Evolutionary conservation across 352 stramenopile genomes (phyloP).

Genomic region (Globisporangium lucens): DNA sequence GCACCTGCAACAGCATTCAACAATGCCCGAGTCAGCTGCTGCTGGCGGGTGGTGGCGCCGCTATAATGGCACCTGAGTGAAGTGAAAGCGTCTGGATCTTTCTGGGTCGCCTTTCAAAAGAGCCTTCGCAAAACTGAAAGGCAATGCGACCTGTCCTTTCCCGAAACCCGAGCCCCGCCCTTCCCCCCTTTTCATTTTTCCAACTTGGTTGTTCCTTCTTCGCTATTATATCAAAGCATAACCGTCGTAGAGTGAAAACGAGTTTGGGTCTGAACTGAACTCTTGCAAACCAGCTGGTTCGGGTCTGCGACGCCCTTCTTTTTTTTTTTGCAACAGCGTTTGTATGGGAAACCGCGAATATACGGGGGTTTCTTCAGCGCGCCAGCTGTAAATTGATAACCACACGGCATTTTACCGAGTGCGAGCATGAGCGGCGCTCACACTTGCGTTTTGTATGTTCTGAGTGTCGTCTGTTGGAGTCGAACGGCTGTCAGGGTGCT

Average conservation of each 20-base stretch:
- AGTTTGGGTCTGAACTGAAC: conserved; percentile 17
- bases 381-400: conserved; percentile 39
- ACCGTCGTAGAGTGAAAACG: conserved; percentile 5
- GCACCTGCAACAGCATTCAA: background rate
- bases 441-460: conserved; percentile 8
- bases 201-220: background rate
- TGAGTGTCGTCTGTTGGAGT: background rate
- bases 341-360: background rate
- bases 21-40: conserved; percentile 2
- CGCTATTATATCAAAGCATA: background rate
- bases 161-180: conserved; percentile 1
- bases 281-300: conserved; percentile 16
- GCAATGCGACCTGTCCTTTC: background rate
- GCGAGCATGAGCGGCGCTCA: background rate
- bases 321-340: background rate
- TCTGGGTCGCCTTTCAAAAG: conserved; percentile 5
- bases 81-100: conserved; percentile 4
- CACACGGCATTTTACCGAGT: conserved; percentile 12
- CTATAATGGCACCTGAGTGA: background rate
- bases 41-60: too few relatives aligned
- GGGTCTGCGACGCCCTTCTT: conserved; percentile 2
- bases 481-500: conserved; percentile 5
- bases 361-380: conserved; percentile 11
- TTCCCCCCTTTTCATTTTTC: background rate
- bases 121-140: background rate